Percentiles rank a stretch among this genome's conserved stretches.
phyloP scores from a whole-genome alignment of 1,284 basidiomycete genomes.

The Pseudozyma pruni region DNA sequence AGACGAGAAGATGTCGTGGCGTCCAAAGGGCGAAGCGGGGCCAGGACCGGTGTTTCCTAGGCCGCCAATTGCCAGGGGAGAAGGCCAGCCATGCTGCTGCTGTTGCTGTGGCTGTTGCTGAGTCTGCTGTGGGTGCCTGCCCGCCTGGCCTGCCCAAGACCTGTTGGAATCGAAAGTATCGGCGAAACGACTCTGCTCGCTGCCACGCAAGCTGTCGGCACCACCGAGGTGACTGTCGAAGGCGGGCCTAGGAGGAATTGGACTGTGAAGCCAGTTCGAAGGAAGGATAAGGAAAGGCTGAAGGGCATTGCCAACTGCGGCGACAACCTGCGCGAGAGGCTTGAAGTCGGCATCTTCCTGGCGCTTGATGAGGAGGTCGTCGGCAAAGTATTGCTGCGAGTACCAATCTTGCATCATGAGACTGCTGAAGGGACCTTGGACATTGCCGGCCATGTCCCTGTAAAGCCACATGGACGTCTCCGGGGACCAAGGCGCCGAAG shows the following conservation, averaged over 20 bases:
- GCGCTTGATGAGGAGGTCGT: conserved; percentile 84
- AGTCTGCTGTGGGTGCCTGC: conserved; percentile 7
- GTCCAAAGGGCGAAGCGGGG: conserved; percentile 45
- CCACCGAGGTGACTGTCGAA: conserved; percentile 18
- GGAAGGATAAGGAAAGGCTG: conserved; percentile 68
- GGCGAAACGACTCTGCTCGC: conserved; percentile 32
- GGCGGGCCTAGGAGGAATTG: conserved; percentile 16
- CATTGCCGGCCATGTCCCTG: conserved; percentile 85
- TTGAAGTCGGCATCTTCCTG: conserved; percentile 69
- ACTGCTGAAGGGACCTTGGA: conserved; percentile 94
- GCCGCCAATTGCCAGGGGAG: conserved; percentile 27
- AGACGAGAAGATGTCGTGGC: conserved; percentile 24
- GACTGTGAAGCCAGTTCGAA: conserved; percentile 32
- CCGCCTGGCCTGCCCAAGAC: conserved; percentile 17
- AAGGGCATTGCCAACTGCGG: conserved; percentile 61
- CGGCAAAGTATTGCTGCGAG: conserved; percentile 88
- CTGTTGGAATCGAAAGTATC: conserved; percentile 24
- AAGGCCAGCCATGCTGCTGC: conserved; percentile 37
- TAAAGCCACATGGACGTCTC: conserved; percentile 86
- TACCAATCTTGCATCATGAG: conserved; percentile 96
- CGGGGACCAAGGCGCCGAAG: conserved; percentile 68
- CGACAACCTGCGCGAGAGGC: conserved; percentile 67
- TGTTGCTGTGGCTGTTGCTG: conserved; percentile 6
- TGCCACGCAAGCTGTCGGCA: conserved; percentile 18
- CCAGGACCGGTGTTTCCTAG: conserved; percentile 20